Base-by-base conservation (phyloP, 768 basidiomycete genomes). In the Cystoderma amianthinum region DNA sequence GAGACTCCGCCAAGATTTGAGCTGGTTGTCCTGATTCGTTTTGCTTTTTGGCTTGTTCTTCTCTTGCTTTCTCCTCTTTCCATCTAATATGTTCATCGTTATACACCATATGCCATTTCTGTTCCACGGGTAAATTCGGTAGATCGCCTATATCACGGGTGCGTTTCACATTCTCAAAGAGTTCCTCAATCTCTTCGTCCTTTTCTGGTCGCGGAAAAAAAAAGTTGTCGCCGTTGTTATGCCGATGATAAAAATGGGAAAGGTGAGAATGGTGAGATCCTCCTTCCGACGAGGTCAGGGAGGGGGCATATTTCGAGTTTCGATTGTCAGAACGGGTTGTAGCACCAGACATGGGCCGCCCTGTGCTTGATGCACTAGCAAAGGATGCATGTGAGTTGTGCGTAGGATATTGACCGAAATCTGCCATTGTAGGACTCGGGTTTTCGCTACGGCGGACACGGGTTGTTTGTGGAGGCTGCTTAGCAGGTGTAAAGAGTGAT, bases 81-180 rank as follows among this genome's bases (percentile, higher is more conserved):
- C 85, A 91, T 32, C 85, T 74, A 40, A 84, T 70, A 41, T 85
- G 82, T 51, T 87, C 85, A 49, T 88, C 84, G 44, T 79, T 87
- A 56, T 84, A 76, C 4, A 99, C 85, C 56, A 98, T 78, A 48
- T 72, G 70, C 94, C 95, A 99, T 64, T 97, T 97, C 59, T 90
- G 88, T 21, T 90, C 85, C 17, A 87, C 72, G 12, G 76, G 52
- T 43, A 89, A 64, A 44, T 72, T 62, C 6, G 77, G 74, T 19
- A 83, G 61, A 18, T 78, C 76, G 9, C 62, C 72, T 18, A 89
- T 58, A 49, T 78, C 85, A 32, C 90, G 77, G 19, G 76, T 80
- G 32, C 76, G 74, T 51, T 78, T 76, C 41, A 96, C 76, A 41
- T 80, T 76, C 47, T 87, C 76, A 57, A 96, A 97, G 37, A 93